A percentile compares a stretch with the other conserved stretches of the same genome.
Conservation (phyloP, 2,329 filamentous ascomycete species). For the Fusarium sp. region DNA sequence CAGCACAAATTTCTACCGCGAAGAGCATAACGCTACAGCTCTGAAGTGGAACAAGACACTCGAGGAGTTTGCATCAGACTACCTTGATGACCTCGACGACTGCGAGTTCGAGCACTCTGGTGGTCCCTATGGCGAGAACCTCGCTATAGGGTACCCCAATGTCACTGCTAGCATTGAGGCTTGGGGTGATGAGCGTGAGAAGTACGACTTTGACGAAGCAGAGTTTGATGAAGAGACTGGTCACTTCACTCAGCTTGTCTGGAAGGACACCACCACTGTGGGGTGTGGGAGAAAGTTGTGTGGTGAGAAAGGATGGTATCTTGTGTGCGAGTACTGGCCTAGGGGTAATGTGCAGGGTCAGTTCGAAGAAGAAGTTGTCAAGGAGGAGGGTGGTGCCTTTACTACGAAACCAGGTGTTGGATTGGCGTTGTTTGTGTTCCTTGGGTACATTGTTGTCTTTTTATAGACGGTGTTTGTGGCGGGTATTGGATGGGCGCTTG, state of each 20-base stretch:
- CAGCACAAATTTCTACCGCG: conserved; percentile 74
- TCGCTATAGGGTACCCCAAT: conserved; percentile 74
- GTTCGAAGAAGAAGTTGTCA: conserved; percentile 55
- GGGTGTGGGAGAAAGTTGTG: conserved; percentile 64
- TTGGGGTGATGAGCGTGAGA: conserved; percentile 67
- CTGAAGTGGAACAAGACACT: conserved; percentile 75
- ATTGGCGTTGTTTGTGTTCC: conserved; percentile 26
- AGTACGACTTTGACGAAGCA: conserved; percentile 68
- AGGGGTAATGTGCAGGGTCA: conserved; percentile 69
- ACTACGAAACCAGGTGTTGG: conserved; percentile 27
- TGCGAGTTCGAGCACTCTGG: conserved; percentile 67
- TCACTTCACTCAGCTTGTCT: conserved; percentile 80
- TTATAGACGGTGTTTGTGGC: conserved; percentile 2
- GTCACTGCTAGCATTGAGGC: conserved; percentile 68
- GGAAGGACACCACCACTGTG: conserved; percentile 70
- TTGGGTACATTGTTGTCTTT: conserved; percentile 32
- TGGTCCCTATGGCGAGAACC: conserved; percentile 78
- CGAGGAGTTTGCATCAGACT: conserved; percentile 64
- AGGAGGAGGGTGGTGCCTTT: conserved; percentile 30
- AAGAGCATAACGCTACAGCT: conserved; percentile 67
- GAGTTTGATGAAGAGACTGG: conserved; percentile 71
- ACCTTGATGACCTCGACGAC: conserved; percentile 52
- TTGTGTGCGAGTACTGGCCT: conserved; percentile 78
- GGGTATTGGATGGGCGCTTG: background rate
- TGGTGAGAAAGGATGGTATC: conserved; percentile 66